Evolutionary conservation across 2,329 filamentous ascomycete species (phyloP).

Genomic region (Rugonectria rugulosa): DNA sequence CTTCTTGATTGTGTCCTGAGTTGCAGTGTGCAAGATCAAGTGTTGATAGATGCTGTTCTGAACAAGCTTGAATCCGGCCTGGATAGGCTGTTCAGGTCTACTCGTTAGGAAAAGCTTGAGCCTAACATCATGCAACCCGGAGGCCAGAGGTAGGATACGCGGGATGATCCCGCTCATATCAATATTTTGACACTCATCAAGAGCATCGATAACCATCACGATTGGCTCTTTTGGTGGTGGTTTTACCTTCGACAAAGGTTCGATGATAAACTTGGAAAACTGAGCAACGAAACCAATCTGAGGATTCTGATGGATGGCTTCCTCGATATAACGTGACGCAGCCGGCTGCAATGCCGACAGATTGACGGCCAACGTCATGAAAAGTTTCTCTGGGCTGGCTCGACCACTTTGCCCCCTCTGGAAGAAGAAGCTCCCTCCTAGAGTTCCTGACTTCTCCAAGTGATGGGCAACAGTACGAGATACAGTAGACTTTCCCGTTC

Average conservation of each 20-base stretch:
- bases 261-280: constrained; percentile 44
- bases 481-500: constrained; percentile 51
- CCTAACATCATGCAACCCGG: background rate
- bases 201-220: background rate
- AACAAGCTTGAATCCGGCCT: constrained; percentile 45
- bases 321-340: too few species aligned
- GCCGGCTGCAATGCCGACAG: too few species aligned
- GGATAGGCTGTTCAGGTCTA: constrained; percentile 48
- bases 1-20: constrained; percentile 37
- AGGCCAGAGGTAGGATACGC: background rate
- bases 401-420: constrained; percentile 44
- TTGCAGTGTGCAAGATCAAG: constrained; percentile 48
- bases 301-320: too few species aligned
- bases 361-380: too few species aligned
- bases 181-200: background rate
- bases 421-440: constrained; percentile 53
- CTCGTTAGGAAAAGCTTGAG: background rate
- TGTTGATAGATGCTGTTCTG: constrained; percentile 21
- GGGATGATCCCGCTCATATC: background rate
- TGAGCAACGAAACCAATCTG: too few species aligned
- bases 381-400: too few species aligned
- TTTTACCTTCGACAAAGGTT: too few species aligned
- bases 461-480: constrained; percentile 41
- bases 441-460: background rate
- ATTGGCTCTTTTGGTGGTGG: too few species aligned